Base-by-base conservation (phyloP, 2,329 filamentous ascomycete genomes). In the Pseudopithomyces chartarum region DNA sequence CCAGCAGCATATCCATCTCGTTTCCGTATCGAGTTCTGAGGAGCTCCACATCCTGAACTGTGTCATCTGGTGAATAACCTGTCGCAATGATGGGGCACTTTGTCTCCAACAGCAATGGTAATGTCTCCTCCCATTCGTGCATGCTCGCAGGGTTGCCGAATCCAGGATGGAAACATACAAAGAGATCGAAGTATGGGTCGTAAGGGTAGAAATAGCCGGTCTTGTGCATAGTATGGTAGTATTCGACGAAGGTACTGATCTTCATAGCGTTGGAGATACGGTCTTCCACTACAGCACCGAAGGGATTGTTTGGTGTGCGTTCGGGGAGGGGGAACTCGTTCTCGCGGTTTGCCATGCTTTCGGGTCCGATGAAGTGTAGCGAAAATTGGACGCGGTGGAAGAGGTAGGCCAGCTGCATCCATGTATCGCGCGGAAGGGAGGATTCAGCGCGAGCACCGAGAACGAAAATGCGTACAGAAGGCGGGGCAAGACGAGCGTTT, bases 181-280 rank as follows among this genome's bases (percentile, higher is more conserved):
- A 97, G 76, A 91, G 95, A 81, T 99, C 95, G 76, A 99, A 97
- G 80, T 99, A 99, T 0, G 95, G 95, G 73, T 99, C 95, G 73
- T 96, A 97, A 0, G 96, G 95, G 56, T 90, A 87, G 79, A 98
- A 99, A 73, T 93, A 85, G 46, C 92, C 90, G 0, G 94, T 90
- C 73, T 92, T 87, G 79, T 99, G 94, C 66, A 99, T 86, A 2
- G 91, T 98, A 78, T 99, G 94, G 80, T 96, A 99, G 80, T 99
- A 97, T 67, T 99, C 95, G 50, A 98, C 94, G 70, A 93, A 97
- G 0, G 96, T 99, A 75, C 90, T 95, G 70, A 99, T 96, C 81
- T 99, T 99, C 86, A 98, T 87, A 64, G 90, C 89, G 54, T 90
- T 87, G 72, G 90, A 91, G 8, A 99, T 84, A 51, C 94, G 87